Base-by-base conservation (phyloP, 495 filamentous ascomycete genomes). In the Neurospora sp. region DNA sequence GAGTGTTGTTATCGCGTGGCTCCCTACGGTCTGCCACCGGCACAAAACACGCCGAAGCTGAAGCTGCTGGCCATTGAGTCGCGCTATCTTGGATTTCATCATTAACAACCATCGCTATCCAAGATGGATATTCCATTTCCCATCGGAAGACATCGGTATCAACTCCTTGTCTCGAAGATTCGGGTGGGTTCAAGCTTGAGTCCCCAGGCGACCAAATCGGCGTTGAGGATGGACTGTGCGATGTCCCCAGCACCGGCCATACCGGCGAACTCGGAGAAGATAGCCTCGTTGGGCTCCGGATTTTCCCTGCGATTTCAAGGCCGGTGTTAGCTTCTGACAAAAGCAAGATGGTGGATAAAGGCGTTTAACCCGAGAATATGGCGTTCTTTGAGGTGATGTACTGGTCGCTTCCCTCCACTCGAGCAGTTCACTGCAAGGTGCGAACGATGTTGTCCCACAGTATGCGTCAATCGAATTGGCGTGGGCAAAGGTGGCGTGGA, bases 391-490 rank as follows among this genome's bases (percentile, higher is more conserved):
- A 81, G 9, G 76, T 76, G 39, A 81, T 82, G 59, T 77, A 59
- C 16, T 81, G 82, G 22, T 74, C 74, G 68, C 80, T 81, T 11
- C 85, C 86, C 76, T 91, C 88, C 41, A 89, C 88, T 76, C 90
- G 87, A 20, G 86, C 83, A 6, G 88, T 90, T 85, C 86, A 91
- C 80, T 91, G 89, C 44, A 91, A 80, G 71, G 90, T 85, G 68
- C 91, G 87, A 59, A 86, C 83, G 70, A 91, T 88, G 69, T 89
- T 90, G 59, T 92, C 89, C 2, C 39, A 11, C 39, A 39, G 39
- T 39, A 40, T 14, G 39, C 39, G 39, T 40, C 39, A 40, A 40
- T 40, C 39, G 39, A 40, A 14, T 40, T 4, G 39, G 39, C 39
- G 39, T 40, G 12, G 11, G 11, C 12, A 40, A 4, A 40, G 31